Conservation (phyloP, 352 stramenopile species). For the Phytophthora ohioensis region DNA sequence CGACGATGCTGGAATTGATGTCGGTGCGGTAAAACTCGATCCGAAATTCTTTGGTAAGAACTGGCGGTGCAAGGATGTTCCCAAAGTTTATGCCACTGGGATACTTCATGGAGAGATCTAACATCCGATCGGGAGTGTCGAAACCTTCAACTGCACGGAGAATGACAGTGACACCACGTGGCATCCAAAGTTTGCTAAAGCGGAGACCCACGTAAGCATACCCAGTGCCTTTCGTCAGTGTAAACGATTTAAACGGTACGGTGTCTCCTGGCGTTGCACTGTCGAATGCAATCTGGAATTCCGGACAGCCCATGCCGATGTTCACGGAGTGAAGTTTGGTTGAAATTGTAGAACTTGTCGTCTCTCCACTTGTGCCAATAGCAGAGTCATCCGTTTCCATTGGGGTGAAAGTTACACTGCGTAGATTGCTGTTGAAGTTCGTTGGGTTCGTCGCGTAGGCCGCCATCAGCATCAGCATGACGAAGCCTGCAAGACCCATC, state of each 20-base stretch:
- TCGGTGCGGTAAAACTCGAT: slow-evolving; percentile 65
- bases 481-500: slow-evolving; percentile 5
- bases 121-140: slow-evolving; percentile 34
- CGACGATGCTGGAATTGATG: slow-evolving; percentile 4
- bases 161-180: slow-evolving; percentile 45
- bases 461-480: slow-evolving; percentile 4
- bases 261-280: slow-evolving; percentile 38
- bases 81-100: slow-evolving; percentile 33
- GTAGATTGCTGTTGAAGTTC: slow-evolving; percentile 3
- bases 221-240: slow-evolving; percentile 53
- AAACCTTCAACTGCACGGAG: slow-evolving; percentile 56
- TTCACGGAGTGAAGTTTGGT: slow-evolving; percentile 20
- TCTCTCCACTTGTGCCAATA: neutral
- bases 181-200: slow-evolving; percentile 56
- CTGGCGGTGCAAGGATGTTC: slow-evolving; percentile 35
- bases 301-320: slow-evolving; percentile 53
- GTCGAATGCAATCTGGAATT: slow-evolving; percentile 55
- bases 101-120: slow-evolving; percentile 55
- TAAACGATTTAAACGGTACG: slow-evolving; percentile 52
- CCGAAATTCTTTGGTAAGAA: slow-evolving; percentile 60
- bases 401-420: neutral
- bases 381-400: slow-evolving; percentile 12
- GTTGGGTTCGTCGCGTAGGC: slow-evolving; percentile 9
- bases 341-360: slow-evolving; percentile 1
- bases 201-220: slow-evolving; percentile 63